phyloP scores from a whole-genome alignment of 2,329 filamentous ascomycete species.

The Colletotrichum costaricense region DNA sequence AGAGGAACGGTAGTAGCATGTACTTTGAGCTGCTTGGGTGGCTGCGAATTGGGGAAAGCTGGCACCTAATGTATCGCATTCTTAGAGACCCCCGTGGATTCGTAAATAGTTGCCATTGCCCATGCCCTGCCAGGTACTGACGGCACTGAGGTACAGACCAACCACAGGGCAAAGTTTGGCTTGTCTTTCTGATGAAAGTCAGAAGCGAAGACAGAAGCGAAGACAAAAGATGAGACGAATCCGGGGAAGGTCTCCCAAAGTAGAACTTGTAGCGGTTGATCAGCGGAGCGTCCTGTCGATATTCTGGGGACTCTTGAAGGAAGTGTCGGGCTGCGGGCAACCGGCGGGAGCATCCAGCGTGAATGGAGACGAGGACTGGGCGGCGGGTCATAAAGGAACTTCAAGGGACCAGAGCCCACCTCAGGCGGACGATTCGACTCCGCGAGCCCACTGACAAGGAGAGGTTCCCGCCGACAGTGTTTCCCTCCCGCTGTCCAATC shows the following conservation, averaged over 20 bases:
- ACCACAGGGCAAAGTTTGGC: neutral
- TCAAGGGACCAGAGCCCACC: conserved; percentile 14
- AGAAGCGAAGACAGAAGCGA: too few species aligned
- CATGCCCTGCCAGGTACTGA: neutral
- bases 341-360: neutral
- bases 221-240: conserved; percentile 7
- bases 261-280: conserved; percentile 20
- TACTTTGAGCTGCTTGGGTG: neutral
- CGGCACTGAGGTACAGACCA: neutral
- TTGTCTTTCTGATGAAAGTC: neutral
- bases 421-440: neutral
- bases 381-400: conserved; percentile 10
- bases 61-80: neutral
- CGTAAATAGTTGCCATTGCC: too few species aligned
- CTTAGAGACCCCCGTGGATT: neutral
- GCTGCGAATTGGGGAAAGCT: neutral
- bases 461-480: neutral
- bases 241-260: conserved; percentile 25
- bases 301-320: neutral
- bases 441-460: neutral
- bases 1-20: neutral
- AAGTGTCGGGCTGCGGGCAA: neutral
- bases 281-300: conserved; percentile 24
- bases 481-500: neutral
- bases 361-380: neutral